Evolutionary conservation across 805 yeast species (phyloP).

Genomic region (Starmerella floris): DNA sequence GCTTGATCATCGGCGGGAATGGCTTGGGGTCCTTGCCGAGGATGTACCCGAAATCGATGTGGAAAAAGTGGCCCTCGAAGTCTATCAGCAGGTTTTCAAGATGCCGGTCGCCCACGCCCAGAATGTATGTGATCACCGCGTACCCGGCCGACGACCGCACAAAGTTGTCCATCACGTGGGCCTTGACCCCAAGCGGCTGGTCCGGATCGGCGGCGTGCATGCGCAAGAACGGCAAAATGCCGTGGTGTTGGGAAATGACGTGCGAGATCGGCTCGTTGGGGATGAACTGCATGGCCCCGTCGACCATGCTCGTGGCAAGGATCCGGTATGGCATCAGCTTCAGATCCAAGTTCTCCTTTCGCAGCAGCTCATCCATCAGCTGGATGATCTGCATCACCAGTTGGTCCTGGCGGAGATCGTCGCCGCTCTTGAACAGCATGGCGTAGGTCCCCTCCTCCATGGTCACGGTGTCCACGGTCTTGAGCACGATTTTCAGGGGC

Average conservation of each 20-base stretch:
- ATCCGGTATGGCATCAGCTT: constrained; percentile 79
- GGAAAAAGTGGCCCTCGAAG: constrained; percentile 84
- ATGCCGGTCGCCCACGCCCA: constrained; percentile 97
- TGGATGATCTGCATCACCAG: constrained; percentile 86
- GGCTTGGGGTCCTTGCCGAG: constrained; percentile 97
- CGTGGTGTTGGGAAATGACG: constrained; percentile 59
- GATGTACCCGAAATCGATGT: constrained; percentile 95
- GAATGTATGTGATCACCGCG: constrained; percentile 83
- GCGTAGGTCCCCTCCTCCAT: constrained; percentile 43
- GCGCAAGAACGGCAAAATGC: constrained; percentile 58
- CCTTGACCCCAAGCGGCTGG: constrained; percentile 33
- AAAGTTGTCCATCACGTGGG: constrained; percentile 79
- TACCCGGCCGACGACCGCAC: constrained; percentile 95
- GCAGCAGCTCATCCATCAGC: constrained; percentile 75
- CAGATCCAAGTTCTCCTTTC: constrained; percentile 81
- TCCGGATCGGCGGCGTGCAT: constrained; percentile 45
- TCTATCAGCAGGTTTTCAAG: constrained; percentile 74
- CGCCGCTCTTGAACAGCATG: constrained; percentile 90
- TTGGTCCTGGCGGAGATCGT: constrained; percentile 91
- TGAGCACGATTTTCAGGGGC: constrained; percentile 73
- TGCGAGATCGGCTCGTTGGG: constrained; percentile 81
- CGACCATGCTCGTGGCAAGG: constrained; percentile 77
- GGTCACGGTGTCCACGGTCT: constrained; percentile 40
- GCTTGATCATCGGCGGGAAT: constrained; percentile 94
- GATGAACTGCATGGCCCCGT: constrained; percentile 89